Base-by-base conservation (phyloP, 208 protist species). In the Borovskyia barvae region DNA sequence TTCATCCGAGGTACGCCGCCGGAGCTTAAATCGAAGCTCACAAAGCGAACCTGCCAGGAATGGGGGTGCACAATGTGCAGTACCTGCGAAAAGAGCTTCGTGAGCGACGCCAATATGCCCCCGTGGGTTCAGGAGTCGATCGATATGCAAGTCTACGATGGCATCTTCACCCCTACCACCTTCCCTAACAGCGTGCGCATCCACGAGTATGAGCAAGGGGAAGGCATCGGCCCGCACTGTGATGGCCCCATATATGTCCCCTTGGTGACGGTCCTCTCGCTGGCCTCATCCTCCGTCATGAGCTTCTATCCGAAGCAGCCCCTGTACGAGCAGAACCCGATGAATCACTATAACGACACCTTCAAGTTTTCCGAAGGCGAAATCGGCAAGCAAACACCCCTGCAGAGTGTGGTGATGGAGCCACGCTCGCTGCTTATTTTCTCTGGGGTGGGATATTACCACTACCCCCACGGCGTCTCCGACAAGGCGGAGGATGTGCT, bases 331-430 rank as follows among this genome's bases (percentile, higher is more conserved):
- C 65, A 77, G 28, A 60, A 89, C 50, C 87, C 90, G 8, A 96
- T 96, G 90, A 77, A 96, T 12, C 87, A 96, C 75, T 96, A 96
- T 79, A 92, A 96, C 46, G 90, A 96, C 63, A 96, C 90, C n/a
- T 96, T 96, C 65, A 80, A 85, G 65, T 94, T 96, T 55, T 24
- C 30, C 3, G 79, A 93, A 9, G 83, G 83, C 0, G 73, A 66
- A 11, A 96, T 96, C 60, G 77, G 80, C 1, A 20, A 42, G 53
- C 63, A 85, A 30, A 39, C 42, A 20, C 90, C 90, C 14, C 39
- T 92, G 41, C 77, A 87, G 45, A 82, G 55, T 36, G 81, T 94
- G 8, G 85, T 95, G 19, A 39, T 97, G 52, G 87, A 97, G 74
- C 92, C 89, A 0, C 76, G 92, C 17, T 94, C 87, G 8, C 59